Base-by-base conservation (phyloP, 2,329 filamentous ascomycete genomes). In the Thielaviopsis euricoi region DNA sequence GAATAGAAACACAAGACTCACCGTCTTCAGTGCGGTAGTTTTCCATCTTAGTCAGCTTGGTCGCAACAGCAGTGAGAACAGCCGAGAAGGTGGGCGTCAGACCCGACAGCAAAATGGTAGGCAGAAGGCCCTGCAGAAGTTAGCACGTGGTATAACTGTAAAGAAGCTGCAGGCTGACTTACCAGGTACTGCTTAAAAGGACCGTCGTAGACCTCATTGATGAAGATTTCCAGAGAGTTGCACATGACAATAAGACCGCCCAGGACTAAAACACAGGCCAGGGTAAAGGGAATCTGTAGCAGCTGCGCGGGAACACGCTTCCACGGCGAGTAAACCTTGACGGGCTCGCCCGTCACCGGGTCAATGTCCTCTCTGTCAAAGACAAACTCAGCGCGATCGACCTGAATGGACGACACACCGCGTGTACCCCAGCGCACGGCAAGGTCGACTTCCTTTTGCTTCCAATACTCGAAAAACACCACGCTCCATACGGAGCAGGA, bases 401-500 rank as follows among this genome's bases (percentile, higher is more conserved):
- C 81, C 65, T 95, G 87, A 56, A 96, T 88, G 54, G 76, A 79
- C 3, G 87, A 90, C 1, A 95, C 89, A 6, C 87, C 86, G 55
- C 86, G 83, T 2, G 95, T 89, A 15, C 87, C 86, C 91, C 91
- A 97, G 64, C 88, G 81, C 17, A 95, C 81, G 9, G 85, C 84
- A 7, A 97, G 75, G 66, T 97, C 90, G 1, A 83, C 76, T 69
- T 97, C 89, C 68, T 94, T 88, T 65, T 91, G 86, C 73, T 94
- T 95, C 91, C 91, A 97, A 70, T 87, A 95, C 68, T 97, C 91
- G 58, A 95, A 86, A 67, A 96, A 96, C 53, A 91, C 74, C 2
- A 93, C 83, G 59, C 85, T 85, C 88, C 90, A 95, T n/a, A 95
- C 72, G 37, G 83, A 85, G 66, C 85, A 90, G 51, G 85, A 76